phyloP scores from a whole-genome alignment of 805 yeast species.

The Danielozyma ontarioensis region DNA sequence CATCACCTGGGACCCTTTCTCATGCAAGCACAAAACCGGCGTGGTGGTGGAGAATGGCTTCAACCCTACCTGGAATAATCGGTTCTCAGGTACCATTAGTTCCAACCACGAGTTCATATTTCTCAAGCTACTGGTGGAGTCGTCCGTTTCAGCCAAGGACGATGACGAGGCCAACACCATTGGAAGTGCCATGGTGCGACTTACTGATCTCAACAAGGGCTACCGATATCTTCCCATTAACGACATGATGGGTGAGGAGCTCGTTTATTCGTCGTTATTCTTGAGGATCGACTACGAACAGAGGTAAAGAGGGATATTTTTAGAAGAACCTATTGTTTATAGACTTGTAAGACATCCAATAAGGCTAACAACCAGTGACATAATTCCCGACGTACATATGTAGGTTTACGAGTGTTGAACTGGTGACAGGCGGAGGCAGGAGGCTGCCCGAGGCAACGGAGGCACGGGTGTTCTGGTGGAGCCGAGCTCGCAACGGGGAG shows the following conservation, averaged over 20 bases:
- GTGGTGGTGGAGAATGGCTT: conserved; percentile 67
- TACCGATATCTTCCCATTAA: conserved; percentile 76
- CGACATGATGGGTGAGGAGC: conserved; percentile 77
- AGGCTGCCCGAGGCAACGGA: no score
- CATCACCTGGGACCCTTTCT: conserved; percentile 17
- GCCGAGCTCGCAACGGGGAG: no score
- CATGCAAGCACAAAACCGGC: conserved; percentile 4
- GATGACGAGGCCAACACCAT: conserved; percentile 24
- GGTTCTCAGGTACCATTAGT: conserved; percentile 39
- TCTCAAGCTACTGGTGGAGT: conserved; percentile 47
- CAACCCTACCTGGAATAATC: conserved; percentile 77
- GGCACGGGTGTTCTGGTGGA: no score
- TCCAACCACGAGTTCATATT: conserved; percentile 46
- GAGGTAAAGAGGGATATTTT: neutral
- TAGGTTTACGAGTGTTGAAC: no score
- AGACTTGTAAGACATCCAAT: no score
- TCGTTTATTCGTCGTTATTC: conserved; percentile 47
- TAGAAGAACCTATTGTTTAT: no score
- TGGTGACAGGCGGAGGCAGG: no score
- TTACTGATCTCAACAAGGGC: conserved; percentile 67
- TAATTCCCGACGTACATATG: no score
- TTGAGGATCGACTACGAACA: conserved; percentile 26
- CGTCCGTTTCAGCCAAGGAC: conserved; percentile 14
- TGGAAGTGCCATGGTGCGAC: conserved; percentile 59
- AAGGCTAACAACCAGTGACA: no score